phyloP scores from a whole-genome alignment of 2,329 filamentous ascomycete species.

The Curvularia spicifera region DNA sequence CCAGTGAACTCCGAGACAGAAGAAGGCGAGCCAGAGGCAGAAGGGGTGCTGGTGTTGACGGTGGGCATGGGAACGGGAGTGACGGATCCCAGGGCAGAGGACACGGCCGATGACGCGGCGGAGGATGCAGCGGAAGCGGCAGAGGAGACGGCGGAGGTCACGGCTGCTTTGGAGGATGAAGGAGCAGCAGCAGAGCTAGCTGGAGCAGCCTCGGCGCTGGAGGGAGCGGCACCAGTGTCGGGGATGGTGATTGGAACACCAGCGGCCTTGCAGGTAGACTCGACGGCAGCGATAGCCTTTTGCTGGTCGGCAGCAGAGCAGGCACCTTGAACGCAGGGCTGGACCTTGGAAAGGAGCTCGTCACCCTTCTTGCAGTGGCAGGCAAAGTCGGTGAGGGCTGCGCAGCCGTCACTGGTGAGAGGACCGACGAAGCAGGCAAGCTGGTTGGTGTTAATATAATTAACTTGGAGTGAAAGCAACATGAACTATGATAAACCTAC shows the following conservation, averaged over 20 bases:
- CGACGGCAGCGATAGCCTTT: conserved; percentile 37
- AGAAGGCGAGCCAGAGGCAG: conserved; percentile 11
- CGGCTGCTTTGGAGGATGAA: conserved; percentile 21
- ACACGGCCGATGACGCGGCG: neutral
- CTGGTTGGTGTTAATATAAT: conserved; percentile 43
- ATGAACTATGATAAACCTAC: conserved; percentile 42
- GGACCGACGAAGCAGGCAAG: conserved; percentile 55
- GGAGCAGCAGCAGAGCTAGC: conserved; percentile 16
- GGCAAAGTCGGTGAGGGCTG: conserved; percentile 55
- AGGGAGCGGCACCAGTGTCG: conserved; percentile 13
- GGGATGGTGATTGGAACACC: conserved; percentile 43
- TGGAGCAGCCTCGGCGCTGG: conserved; percentile 6
- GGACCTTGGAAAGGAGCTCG: conserved; percentile 50
- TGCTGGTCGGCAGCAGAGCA: conserved; percentile 51
- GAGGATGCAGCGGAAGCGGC: conserved; percentile 6
- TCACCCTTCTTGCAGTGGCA: conserved; percentile 46
- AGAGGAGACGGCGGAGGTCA: conserved; percentile 16
- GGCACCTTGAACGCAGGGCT: conserved; percentile 55
- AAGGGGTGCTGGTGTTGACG: neutral
- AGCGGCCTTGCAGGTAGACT: conserved; percentile 41
- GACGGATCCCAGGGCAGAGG: conserved; percentile 11
- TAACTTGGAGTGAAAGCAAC: neutral
- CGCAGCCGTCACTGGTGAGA: conserved; percentile 54
- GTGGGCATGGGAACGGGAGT: conserved; percentile 19
- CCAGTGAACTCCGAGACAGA: conserved; percentile 40